Conservation (phyloP, 441 rosid genomes). For the Pelargonium australe region DNA sequence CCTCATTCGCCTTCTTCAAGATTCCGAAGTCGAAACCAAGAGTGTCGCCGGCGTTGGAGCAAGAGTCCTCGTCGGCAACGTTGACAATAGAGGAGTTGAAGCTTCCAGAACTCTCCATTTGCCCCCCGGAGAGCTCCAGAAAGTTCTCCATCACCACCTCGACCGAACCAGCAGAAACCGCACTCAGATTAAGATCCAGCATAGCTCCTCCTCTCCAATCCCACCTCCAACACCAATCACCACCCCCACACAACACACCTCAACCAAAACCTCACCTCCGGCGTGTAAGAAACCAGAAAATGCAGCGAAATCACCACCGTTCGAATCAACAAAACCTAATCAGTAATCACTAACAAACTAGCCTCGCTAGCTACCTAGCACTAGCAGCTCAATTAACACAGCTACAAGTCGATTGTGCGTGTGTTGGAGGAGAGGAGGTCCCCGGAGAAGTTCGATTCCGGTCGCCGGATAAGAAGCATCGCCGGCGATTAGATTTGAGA, state of each 20-base stretch:
- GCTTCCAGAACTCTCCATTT: conserved; percentile 35
- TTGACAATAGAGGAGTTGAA: conserved; percentile 25
- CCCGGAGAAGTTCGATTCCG: too few relatives aligned
- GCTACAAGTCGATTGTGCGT: too few relatives aligned
- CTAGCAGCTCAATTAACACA: too few relatives aligned
- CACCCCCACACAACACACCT: too few relatives aligned
- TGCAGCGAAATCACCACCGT: neutral
- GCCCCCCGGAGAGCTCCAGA: conserved; percentile 16
- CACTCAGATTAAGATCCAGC: conserved; percentile 45
- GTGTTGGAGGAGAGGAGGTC: too few relatives aligned
- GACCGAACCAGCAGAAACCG: conserved; percentile 9
- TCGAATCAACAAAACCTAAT: too few relatives aligned
- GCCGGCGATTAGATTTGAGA: too few relatives aligned
- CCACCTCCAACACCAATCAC: too few relatives aligned
- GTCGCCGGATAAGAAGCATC: too few relatives aligned
- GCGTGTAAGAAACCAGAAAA: neutral
- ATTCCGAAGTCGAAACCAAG: conserved; percentile 25
- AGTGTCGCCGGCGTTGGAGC: conserved; percentile 21
- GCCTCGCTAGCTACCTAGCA: too few relatives aligned
- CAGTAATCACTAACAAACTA: too few relatives aligned
- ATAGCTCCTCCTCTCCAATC: neutral
- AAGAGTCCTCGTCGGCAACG: conserved; percentile 27
- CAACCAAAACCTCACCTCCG: too few relatives aligned
- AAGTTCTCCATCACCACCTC: conserved; percentile 18
- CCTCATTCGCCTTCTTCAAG: conserved; percentile 11